Evolutionary conservation across 1,284 basidiomycete genomes (phyloP).

Genomic region (Cryptococcus jaspeensis): DNA sequence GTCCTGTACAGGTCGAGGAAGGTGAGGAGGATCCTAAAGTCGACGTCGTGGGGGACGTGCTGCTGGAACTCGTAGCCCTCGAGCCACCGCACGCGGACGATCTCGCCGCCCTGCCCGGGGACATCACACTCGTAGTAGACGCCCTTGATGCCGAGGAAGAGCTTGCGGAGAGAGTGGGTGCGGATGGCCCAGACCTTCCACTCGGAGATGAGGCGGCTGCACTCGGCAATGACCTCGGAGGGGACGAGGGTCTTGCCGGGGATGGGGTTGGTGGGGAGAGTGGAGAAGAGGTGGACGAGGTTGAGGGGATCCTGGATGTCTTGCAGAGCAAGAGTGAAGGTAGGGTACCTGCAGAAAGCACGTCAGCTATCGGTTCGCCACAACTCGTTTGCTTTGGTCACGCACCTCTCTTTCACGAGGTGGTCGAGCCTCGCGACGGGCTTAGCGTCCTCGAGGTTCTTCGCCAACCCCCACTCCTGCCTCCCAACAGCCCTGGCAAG

Average conservation of each 20-base stretch:
- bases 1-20: constrained; percentile 99
- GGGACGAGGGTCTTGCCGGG: constrained; percentile 65
- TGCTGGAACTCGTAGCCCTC: constrained; percentile 99
- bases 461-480: constrained; percentile 92
- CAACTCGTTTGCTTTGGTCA: not conserved
- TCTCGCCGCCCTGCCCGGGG: constrained; percentile 69
- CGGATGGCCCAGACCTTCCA: constrained; percentile 88
- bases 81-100: constrained; percentile 79
- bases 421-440: constrained; percentile 89
- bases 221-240: constrained; percentile 83
- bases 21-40: constrained; percentile 96
- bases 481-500: constrained; percentile 88
- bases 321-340: constrained; percentile 90
- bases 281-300: constrained; percentile 89
- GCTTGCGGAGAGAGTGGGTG: constrained; percentile 78
- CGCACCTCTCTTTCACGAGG: constrained; percentile 92
- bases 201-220: constrained; percentile 81
- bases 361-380: not conserved
- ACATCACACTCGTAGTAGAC: constrained; percentile 98
- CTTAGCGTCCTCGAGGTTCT: constrained; percentile 89
- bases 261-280: constrained; percentile 73
- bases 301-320: constrained; percentile 98
- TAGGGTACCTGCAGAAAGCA: constrained; percentile 76
- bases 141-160: constrained; percentile 97
- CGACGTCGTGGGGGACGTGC: constrained; percentile 90